Base-by-base conservation (phyloP, 768 basidiomycete genomes). In the Hydnomerulius pinastri region DNA sequence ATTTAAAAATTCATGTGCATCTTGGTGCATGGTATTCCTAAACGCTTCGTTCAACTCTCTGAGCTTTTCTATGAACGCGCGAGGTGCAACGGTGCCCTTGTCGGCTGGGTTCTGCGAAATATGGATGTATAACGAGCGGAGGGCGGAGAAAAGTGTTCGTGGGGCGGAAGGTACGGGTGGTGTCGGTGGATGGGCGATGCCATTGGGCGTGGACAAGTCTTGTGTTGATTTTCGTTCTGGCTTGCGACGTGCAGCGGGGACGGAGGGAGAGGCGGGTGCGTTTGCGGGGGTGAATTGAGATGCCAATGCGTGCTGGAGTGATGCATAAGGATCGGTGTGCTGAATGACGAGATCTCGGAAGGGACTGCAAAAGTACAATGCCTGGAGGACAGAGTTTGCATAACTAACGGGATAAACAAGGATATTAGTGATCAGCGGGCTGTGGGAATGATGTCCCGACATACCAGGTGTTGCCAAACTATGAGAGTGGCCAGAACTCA, bases 391-490 rank as follows among this genome's bases (percentile, higher is more conserved):
- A n/a, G 96, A 97, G 71, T 98, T 99, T 74, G 90, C 94, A 71
- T 99, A 99, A 73, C 94, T 94, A 41, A 18, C 67, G 15, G 43
- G 27, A 11, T 5, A 25, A 51, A 46, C 25, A 56, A 27, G 40
- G 47, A 43, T 24, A 60, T 67, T 45, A 65, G 62, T 52, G 37
- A 30, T 9, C 37, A 20, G n/a, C 43, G n/a, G 32, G 30, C 11
- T 46, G 56, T 29, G 47, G 37, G 44, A 51, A 27, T 17, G 30
- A 30, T 37, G 23, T 40, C 7, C 44, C 41, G 42, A 53, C 78
- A 60, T 57, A 93, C 93, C 95, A 98, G 40, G 92, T 98, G 68
- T 98, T 98, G 33, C 93, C 94, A 74, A 96, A 97, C 92, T 96
- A 56, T 17, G 45, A 17, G 33, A 23, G 40, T 17, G n/a, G 43